These are phyloP conservation scores for Dryas octopetala DNA, from an alignment of 306 rosid genomes.

Conservation along the genomic window DNA sequence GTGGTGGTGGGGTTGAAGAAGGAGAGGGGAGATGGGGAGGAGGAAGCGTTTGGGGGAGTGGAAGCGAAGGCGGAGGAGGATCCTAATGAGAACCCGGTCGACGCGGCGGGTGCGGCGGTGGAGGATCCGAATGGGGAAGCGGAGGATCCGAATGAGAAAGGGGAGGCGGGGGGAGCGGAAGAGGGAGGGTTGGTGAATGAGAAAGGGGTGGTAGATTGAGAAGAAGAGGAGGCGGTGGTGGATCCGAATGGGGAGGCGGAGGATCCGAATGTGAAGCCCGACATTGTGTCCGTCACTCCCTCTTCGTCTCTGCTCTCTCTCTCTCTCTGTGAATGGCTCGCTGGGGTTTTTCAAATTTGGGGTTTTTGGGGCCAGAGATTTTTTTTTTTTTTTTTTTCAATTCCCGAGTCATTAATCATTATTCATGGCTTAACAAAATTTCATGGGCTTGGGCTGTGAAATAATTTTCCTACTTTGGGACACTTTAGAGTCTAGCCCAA, in stretches of 20 bases:
- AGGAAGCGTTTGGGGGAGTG: conserved; percentile 39
- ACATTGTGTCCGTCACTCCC: conserved; percentile 39
- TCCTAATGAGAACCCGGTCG: conserved; percentile 18
- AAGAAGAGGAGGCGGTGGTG: conserved; percentile 16
- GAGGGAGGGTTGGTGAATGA: conserved; percentile 15
- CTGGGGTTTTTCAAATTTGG: conserved; percentile 14
- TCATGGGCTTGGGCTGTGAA: no score
- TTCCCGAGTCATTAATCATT: no score
- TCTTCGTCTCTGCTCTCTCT: not conserved
- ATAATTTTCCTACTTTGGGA: no score
- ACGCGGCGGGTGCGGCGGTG: conserved; percentile 29
- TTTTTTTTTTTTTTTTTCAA: not conserved
- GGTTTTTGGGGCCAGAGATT: conserved; percentile 13
- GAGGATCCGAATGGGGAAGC: conserved; percentile 37
- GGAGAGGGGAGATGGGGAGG: conserved; percentile 36
- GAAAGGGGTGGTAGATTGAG: conserved; percentile 29
- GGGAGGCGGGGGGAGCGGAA: conserved; percentile 13
- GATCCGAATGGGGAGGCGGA: conserved; percentile 42
- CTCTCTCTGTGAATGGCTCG: not conserved
- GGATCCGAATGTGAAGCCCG: conserved; percentile 53
- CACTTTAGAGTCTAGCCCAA: no score
- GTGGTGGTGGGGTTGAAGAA: conserved; percentile 19
- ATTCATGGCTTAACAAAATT: conserved; percentile 21
- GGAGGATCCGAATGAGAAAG: conserved; percentile 39
- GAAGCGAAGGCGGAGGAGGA: conserved; percentile 31